A percentile compares a stretch with the other conserved stretches of the same genome.
Evolutionary conservation across 495 filamentous ascomycete species (phyloP).

Genomic region (Aspergillus indologenus): DNA sequence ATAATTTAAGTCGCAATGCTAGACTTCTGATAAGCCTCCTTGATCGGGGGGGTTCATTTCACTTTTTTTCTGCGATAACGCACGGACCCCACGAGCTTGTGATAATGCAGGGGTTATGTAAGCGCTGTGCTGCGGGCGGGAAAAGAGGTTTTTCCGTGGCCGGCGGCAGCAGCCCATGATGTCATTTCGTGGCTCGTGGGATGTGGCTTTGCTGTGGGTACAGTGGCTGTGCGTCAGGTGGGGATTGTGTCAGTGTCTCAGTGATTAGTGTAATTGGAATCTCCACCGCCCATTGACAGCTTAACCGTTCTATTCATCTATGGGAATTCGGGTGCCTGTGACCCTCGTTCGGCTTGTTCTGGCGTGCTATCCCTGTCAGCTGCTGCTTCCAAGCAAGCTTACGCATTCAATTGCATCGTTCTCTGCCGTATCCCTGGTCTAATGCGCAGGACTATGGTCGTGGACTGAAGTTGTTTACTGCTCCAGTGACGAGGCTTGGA

Average conservation of each 20-base stretch:
- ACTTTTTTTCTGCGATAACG: slow-evolving; percentile 26
- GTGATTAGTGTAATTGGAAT: too few relatives aligned
- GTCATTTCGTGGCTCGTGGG: background rate
- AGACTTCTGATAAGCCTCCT: background rate
- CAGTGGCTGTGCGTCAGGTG: background rate
- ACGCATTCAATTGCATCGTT: background rate
- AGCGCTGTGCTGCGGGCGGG: background rate
- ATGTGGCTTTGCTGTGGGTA: background rate
- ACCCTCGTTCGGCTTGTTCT: background rate
- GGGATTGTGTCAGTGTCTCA: background rate
- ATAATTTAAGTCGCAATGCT: background rate
- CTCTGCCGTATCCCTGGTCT: background rate
- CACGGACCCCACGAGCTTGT: slow-evolving; percentile 18
- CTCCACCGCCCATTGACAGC: slow-evolving; percentile 1
- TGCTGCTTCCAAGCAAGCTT: background rate
- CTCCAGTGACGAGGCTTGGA: background rate
- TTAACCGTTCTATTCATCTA: background rate
- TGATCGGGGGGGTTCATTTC: slow-evolving; percentile 1
- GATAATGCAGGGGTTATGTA: slow-evolving; percentile 15
- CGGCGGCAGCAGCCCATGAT: background rate
- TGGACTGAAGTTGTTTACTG: slow-evolving; percentile 2
- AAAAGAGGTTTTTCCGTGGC: background rate
- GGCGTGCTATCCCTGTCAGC: background rate
- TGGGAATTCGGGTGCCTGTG: slow-evolving; percentile 14
- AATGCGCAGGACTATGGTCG: background rate